Percentiles rank a stretch among this genome's conserved stretches.
Conservation (phyloP, 805 yeast species). For the Metschnikowia drakensbergensis region DNA sequence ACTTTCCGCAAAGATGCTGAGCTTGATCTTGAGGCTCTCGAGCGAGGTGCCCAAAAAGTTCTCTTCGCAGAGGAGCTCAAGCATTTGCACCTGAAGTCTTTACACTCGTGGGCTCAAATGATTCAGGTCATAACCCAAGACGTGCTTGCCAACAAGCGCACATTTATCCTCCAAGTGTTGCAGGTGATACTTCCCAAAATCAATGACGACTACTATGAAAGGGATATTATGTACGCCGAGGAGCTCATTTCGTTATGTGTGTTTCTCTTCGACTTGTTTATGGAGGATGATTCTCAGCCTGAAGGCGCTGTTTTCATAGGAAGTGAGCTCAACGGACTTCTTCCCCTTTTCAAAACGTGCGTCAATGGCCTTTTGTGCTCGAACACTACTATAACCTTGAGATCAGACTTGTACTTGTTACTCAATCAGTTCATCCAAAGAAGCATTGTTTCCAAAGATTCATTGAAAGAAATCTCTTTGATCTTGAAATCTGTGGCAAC, state of each 20-base stretch:
- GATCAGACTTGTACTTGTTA: constrained; percentile 77
- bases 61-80: constrained; percentile 47
- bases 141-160: constrained; percentile 35
- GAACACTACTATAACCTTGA: constrained; percentile 57
- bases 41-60: constrained; percentile 42
- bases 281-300: constrained; percentile 25
- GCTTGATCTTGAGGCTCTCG: constrained; percentile 25
- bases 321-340: constrained; percentile 41
- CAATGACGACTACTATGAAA: constrained; percentile 61
- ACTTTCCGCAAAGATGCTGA: constrained; percentile 26
- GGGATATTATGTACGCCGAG: constrained; percentile 63
- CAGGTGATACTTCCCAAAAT: constrained; percentile 74
- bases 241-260: constrained; percentile 76
- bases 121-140: constrained; percentile 71
- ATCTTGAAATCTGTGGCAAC: constrained; percentile 57
- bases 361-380: constrained; percentile 71
- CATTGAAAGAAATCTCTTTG: constrained; percentile 47
- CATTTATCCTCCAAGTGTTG: constrained; percentile 71
- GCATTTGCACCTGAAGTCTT: constrained; percentile 52
- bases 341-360: constrained; percentile 69
- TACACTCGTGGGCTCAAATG: constrained; percentile 81
- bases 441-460: constrained; percentile 38
- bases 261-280: constrained; percentile 61
- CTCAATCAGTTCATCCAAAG: constrained; percentile 61
- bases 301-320: constrained; percentile 12